phyloP scores from a whole-genome alignment of 1,139 yeast species.

The Pichia norvegensis region DNA sequence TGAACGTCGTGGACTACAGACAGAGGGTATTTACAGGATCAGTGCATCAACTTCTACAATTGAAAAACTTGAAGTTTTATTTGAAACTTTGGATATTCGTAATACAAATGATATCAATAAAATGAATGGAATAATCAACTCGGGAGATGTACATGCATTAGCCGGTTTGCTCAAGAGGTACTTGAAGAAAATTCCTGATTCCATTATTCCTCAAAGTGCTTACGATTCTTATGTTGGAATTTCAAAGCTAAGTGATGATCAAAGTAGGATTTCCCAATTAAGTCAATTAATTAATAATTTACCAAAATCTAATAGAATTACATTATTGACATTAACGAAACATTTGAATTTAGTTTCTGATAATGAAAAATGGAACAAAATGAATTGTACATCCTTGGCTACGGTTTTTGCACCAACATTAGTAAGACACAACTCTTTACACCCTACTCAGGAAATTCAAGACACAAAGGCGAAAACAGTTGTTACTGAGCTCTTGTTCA shows the following conservation, averaged over 20 bases:
- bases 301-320: slow-evolving; percentile 61
- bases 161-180: slow-evolving; percentile 84
- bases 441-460: slow-evolving; percentile 74
- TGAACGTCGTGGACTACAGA: slow-evolving; percentile 60
- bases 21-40: slow-evolving; percentile 86
- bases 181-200: slow-evolving; percentile 75
- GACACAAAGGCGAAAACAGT: slow-evolving; percentile 84
- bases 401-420: slow-evolving; percentile 96
- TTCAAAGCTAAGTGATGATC: slow-evolving; percentile 28
- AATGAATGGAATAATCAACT: slow-evolving; percentile 39
- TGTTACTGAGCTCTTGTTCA: slow-evolving; percentile 68
- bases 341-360: slow-evolving; percentile 58
- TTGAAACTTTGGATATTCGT: slow-evolving; percentile 28
- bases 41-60: slow-evolving; percentile 83
- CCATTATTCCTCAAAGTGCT: slow-evolving; percentile 62
- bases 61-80: slow-evolving; percentile 40
- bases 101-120: slow-evolving; percentile 33
- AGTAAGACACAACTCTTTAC: slow-evolving; percentile 53
- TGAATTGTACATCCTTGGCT: slow-evolving; percentile 77
- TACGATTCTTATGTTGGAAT: slow-evolving; percentile 61
- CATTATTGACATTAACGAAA: slow-evolving; percentile 47
- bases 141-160: slow-evolving; percentile 76
- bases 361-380: slow-evolving; percentile 48
- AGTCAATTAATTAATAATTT: slow-evolving; percentile 29
- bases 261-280: slow-evolving; percentile 29